Conservation (phyloP, 495 filamentous ascomycete species). For the Barbatosphaeria neglecta region DNA sequence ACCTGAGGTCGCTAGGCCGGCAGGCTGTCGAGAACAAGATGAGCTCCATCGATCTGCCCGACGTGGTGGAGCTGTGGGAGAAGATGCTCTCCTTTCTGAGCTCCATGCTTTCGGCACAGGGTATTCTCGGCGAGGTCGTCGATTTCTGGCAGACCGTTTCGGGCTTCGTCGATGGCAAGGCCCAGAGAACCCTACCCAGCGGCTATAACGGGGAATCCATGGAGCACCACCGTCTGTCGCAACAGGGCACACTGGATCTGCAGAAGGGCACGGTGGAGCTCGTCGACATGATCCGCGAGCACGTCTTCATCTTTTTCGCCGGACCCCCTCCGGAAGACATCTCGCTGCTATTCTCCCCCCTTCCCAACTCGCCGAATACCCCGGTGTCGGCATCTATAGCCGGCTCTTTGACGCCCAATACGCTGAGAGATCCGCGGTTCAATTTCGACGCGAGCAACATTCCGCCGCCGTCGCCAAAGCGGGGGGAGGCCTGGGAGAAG, state of each 20-base stretch:
- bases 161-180: conserved; percentile 78
- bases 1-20: conserved; percentile 59
- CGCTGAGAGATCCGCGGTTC: conserved; percentile 55
- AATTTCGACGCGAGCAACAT: conserved; percentile 65
- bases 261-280: conserved; percentile 71
- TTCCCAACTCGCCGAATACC: conserved; percentile 58
- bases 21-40: conserved; percentile 44
- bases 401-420: conserved; percentile 30
- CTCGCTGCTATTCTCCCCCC: conserved; percentile 68
- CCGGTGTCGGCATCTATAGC: conserved; percentile 38
- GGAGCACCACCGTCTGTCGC: conserved; percentile 71
- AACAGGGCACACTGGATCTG: conserved; percentile 56
- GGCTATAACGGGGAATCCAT: conserved; percentile 77
- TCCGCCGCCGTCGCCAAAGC: conserved; percentile 62
- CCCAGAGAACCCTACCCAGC: conserved; percentile 66
- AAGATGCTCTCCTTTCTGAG: conserved; percentile 61
- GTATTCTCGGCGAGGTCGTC: conserved; percentile 76
- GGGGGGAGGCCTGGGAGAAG: conserved; percentile 79
- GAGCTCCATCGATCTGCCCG: conserved; percentile 54
- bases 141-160: conserved; percentile 91
- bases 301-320: conserved; percentile 69
- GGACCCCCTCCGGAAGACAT: conserved; percentile 86
- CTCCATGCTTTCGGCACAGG: conserved; percentile 58
- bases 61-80: conserved; percentile 84
- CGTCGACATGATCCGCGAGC: conserved; percentile 68